A percentile compares a stretch with the other conserved stretches of the same genome.
phyloP scores from a whole-genome alignment of 441 rosid species.

The Erodium moschatum region DNA sequence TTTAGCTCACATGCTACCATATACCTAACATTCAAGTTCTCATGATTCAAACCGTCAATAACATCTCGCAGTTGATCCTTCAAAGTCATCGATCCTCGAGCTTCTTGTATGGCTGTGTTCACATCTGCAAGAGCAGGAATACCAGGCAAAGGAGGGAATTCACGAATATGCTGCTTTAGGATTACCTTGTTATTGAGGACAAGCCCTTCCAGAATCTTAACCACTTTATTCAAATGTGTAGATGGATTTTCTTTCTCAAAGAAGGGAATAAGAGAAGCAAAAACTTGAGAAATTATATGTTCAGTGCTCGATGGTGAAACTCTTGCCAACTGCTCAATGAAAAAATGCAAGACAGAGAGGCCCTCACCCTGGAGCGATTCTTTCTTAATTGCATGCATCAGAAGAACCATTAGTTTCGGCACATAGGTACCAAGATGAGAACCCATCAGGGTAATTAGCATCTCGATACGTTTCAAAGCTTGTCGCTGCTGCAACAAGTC shows the following conservation, averaged over 20 bases:
- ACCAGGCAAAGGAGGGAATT: conserved; percentile 89
- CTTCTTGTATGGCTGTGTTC: conserved; percentile 90
- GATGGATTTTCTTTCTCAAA: conserved; percentile 65
- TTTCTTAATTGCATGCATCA: conserved; percentile 85
- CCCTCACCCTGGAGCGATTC: conserved; percentile 89
- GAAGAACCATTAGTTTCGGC: conserved; percentile 95
- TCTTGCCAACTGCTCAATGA: conserved; percentile 64
- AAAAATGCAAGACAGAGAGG: conserved; percentile 78
- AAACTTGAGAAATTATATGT: conserved; percentile 86
- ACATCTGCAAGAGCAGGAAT: conserved; percentile 68
- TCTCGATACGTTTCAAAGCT: conserved; percentile 84
- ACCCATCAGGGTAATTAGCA: conserved; percentile 95
- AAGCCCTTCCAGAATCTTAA: conserved; percentile 81
- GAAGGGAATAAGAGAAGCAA: conserved; percentile 94
- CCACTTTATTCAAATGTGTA: conserved; percentile 54
- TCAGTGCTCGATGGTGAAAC: conserved; percentile 82
- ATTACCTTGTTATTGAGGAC: conserved; percentile 71
- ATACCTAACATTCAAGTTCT: conserved; percentile 93
- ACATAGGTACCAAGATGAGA: conserved; percentile 78
- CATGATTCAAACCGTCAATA: conserved; percentile 80
- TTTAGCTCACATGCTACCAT: conserved; percentile 95
- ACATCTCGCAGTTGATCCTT: conserved; percentile 83
- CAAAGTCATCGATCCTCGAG: conserved; percentile 79
- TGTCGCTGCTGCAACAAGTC: conserved; percentile 71
- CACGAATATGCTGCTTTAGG: conserved; percentile 79